Conservation (phyloP, 352 stramenopile genomes). For the Phytophthora cactorum region DNA sequence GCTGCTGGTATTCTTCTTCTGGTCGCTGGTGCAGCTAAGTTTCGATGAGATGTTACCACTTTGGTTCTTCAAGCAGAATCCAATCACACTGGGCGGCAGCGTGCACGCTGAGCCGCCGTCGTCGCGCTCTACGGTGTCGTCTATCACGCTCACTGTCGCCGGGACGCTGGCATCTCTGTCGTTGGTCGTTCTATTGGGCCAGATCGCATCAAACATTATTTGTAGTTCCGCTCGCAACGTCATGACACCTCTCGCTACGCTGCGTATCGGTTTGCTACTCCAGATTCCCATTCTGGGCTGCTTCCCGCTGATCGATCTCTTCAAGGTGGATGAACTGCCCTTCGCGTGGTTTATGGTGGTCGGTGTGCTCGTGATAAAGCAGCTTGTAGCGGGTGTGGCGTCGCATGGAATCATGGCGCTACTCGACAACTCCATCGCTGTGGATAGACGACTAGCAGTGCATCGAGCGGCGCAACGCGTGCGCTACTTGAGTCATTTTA, state of each 20-base stretch:
- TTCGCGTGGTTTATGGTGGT: constrained; percentile 72
- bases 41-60: constrained; percentile 84
- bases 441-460: constrained; percentile 72
- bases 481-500: constrained; percentile 59
- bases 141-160: constrained; percentile 64
- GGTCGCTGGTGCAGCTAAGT: constrained; percentile 71
- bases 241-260: constrained; percentile 79
- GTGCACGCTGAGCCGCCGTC: constrained; percentile 47
- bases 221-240: constrained; percentile 57
- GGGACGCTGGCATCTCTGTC: constrained; percentile 61
- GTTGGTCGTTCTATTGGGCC: constrained; percentile 53
- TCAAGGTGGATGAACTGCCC: constrained; percentile 68
- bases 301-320: constrained; percentile 77
- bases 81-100: constrained; percentile 42
- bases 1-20: constrained; percentile 74
- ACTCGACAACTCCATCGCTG: constrained; percentile 82
- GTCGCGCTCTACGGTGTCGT: constrained; percentile 48
- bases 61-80: constrained; percentile 82
- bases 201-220: constrained; percentile 56
- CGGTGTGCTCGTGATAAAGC: constrained; percentile 65
- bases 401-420: constrained; percentile 70
- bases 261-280: constrained; percentile 79
- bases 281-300: constrained; percentile 73
- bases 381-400: constrained; percentile 63
- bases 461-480: constrained; percentile 72